phyloP scores from a whole-genome alignment of 73 alveolate genomes.

The Blepharisma japonicum region DNA sequence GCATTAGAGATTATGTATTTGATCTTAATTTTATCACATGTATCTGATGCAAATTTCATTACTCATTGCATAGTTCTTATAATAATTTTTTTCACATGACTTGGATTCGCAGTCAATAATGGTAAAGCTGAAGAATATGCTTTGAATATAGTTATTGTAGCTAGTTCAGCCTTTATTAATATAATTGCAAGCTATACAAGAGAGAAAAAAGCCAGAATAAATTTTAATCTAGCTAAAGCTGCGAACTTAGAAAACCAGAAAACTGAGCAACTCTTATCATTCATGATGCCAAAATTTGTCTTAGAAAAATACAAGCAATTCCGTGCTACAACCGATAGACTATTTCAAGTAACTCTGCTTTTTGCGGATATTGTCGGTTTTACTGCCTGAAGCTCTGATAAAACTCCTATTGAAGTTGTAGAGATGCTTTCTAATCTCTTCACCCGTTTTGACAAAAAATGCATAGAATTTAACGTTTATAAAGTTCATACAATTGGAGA shows the following conservation, averaged over 20 bases:
- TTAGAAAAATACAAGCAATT: slow-evolving; percentile 47
- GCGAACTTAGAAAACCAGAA: background rate
- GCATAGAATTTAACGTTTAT: slow-evolving; percentile 80
- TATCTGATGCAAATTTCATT: background rate
- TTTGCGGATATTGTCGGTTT: slow-evolving; percentile 89
- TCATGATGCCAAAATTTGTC: slow-evolving; percentile 13
- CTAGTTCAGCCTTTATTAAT: background rate
- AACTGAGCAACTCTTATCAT: background rate
- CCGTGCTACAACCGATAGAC: slow-evolving; percentile 55
- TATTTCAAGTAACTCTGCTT: slow-evolving; percentile 86
- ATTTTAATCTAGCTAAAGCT: background rate
- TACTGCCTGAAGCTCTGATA: slow-evolving; percentile 71
- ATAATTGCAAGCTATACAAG: slow-evolving; percentile 12
- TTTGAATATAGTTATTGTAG: background rate
- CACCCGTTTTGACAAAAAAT: slow-evolving; percentile 88
- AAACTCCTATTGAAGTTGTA: slow-evolving; percentile 91
- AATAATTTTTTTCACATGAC: slow-evolving; percentile 1
- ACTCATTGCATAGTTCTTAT: background rate
- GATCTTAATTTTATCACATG: background rate
- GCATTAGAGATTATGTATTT: slow-evolving; percentile 20
- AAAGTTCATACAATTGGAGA: slow-evolving; percentile 98
- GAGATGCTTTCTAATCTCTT: slow-evolving; percentile 82
- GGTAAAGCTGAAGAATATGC: too few species aligned
- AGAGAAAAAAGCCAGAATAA: background rate
- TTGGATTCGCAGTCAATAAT: too few species aligned